Percentiles rank a stretch among this genome's conserved stretches.
Conservation (phyloP, 148 eudicot species). For the Dysphania ambrosioides region DNA sequence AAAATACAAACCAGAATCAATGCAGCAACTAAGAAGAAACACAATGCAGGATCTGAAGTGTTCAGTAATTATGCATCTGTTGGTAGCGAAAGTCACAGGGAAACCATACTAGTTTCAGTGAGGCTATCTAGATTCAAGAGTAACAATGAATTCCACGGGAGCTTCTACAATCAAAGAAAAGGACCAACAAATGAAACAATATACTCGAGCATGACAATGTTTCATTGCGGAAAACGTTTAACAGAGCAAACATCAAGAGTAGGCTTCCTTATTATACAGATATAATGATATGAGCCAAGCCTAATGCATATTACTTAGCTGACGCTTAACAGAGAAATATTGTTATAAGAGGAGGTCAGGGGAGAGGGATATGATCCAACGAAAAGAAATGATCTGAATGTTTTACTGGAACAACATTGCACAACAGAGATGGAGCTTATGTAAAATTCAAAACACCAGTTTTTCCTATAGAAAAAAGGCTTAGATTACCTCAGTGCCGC, state of each 20-base stretch:
- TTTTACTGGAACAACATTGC: no score
- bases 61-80: background rate
- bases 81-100: background rate
- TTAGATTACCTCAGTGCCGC: constrained; percentile 64
- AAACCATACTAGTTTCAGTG: background rate
- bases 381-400: background rate
- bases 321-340: background rate
- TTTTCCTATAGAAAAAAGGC: background rate
- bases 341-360: background rate
- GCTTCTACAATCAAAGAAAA: background rate
- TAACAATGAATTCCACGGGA: background rate
- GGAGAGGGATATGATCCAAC: background rate
- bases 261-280: background rate
- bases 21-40: background rate
- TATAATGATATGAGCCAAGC: background rate
- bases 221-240: background rate
- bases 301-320: background rate
- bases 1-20: no score
- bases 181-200: background rate
- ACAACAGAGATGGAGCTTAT: background rate
- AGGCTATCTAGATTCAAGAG: background rate
- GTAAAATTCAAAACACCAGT: background rate
- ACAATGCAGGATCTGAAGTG: background rate
- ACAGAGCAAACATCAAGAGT: background rate
- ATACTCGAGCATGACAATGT: background rate